Evolutionary conservation across 768 basidiomycete species (phyloP).

Genomic region (Mycena polygramma): DNA sequence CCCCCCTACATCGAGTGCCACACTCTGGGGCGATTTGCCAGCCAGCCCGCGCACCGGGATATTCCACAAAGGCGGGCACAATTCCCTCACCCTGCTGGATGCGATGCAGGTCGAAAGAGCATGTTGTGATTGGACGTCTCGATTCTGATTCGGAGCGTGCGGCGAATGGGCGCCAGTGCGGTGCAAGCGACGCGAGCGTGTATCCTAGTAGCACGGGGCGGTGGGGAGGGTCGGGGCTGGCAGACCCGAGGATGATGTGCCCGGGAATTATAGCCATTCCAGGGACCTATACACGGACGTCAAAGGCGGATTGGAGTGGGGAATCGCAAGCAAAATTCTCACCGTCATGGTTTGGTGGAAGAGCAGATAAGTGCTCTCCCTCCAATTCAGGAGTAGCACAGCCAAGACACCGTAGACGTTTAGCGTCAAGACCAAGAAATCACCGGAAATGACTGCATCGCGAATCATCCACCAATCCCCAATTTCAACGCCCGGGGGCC

Average conservation of each 20-base stretch:
- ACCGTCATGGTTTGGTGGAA: conserved; percentile 5
- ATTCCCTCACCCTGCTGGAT: background rate
- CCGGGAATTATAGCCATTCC: background rate
- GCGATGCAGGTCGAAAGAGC: background rate
- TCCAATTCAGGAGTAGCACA: background rate
- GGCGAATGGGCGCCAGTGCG: background rate
- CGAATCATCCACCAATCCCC: background rate
- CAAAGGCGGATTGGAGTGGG: background rate
- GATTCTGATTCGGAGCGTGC: background rate
- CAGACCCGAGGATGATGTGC: background rate
- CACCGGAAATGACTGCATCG: background rate
- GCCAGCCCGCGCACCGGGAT: background rate
- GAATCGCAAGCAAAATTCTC: background rate
- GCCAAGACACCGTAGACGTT: background rate
- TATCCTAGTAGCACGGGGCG: background rate
- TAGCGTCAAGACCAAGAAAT: background rate
- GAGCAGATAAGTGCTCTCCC: background rate
- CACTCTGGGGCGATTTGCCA: background rate
- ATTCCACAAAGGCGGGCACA: background rate
- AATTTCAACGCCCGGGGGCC: background rate
- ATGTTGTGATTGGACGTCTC: too few relatives aligned
- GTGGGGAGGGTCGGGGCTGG: background rate
- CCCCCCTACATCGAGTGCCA: background rate
- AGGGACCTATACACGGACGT: background rate
- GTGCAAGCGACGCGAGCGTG: background rate